phyloP scores from a whole-genome alignment of 2,329 filamentous ascomycete species.

The Xylariaceae sp. region DNA sequence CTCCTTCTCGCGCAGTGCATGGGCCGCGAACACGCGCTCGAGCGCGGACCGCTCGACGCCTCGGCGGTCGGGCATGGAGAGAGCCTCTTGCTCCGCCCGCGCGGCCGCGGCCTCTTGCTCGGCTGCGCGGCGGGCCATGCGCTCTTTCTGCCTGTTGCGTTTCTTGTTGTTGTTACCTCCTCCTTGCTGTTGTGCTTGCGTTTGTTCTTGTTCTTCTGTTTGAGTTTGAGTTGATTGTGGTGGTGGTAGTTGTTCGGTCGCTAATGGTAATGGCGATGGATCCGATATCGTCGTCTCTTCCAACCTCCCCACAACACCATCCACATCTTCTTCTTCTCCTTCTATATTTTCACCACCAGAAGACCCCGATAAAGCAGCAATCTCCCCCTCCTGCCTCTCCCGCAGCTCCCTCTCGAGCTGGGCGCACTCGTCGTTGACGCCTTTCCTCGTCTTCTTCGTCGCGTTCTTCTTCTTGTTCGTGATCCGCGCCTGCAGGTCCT shows the following conservation, averaged over 20 bases:
- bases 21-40: slow-evolving; percentile 56
- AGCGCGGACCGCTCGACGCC: slow-evolving; percentile 66
- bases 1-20: slow-evolving; percentile 66
- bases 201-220: slow-evolving; percentile 12
- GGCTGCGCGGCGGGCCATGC: slow-evolving; percentile 81
- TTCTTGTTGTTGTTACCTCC: slow-evolving; percentile 50
- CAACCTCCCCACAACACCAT: neutral
- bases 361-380: slow-evolving; percentile 43
- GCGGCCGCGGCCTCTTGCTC: slow-evolving; percentile 67
- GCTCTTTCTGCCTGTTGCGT: slow-evolving; percentile 84
- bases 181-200: slow-evolving; percentile 17
- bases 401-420: slow-evolving; percentile 61
- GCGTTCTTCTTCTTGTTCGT: slow-evolving; percentile 97
- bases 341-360: no score
- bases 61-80: slow-evolving; percentile 66
- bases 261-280: no score
- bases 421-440: slow-evolving; percentile 71
- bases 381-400: slow-evolving; percentile 60
- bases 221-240: no score
- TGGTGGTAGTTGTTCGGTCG: no score
- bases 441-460: slow-evolving; percentile 77
- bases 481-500: slow-evolving; percentile 76
- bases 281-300: slow-evolving; percentile 5
- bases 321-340: slow-evolving; percentile 10
- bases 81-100: slow-evolving; percentile 70